phyloP scores from a whole-genome alignment of 2,329 filamentous ascomycete genomes.

The Phaeosphaeriaceae sp. region DNA sequence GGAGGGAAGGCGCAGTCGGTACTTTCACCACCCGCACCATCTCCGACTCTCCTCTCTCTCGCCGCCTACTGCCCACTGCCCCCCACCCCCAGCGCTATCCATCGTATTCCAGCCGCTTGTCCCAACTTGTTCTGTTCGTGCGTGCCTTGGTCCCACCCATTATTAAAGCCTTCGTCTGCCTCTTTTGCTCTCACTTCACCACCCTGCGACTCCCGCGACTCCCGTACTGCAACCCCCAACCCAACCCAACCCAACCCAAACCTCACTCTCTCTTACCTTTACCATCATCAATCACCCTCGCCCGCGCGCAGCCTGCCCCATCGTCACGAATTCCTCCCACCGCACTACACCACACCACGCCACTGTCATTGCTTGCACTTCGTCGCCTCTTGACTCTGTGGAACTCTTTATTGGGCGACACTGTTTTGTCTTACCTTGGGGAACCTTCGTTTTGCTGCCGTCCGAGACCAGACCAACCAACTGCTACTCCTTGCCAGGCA shows the following conservation, averaged over 20 bases:
- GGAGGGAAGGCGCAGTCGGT: slow-evolving; percentile 6
- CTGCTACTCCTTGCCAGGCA: slow-evolving; percentile 2
- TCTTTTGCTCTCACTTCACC: neutral
- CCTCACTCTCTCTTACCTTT: slow-evolving; percentile 4
- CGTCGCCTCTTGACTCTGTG: slow-evolving; percentile 16
- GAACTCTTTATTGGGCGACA: slow-evolving; percentile 4
- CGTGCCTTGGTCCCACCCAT: slow-evolving; percentile 18
- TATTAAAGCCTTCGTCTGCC: slow-evolving; percentile 25
- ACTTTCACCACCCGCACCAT: neutral
- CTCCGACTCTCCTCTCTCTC: neutral
- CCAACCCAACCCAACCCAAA: too few species aligned
- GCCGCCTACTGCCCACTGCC: too few species aligned
- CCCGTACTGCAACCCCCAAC: too few species aligned
- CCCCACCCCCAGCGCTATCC: too few species aligned
- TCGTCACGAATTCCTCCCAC: slow-evolving; percentile 1
- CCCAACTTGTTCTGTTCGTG: slow-evolving; percentile 20
- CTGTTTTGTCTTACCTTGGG: slow-evolving; percentile 11
- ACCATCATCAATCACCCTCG: slow-evolving; percentile 1
- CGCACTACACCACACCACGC: slow-evolving; percentile 1
- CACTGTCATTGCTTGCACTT: slow-evolving; percentile 11
- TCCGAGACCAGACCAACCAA: slow-evolving; percentile 9
- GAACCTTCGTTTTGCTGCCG: slow-evolving; percentile 11
- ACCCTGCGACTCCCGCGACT: slow-evolving; percentile 4
- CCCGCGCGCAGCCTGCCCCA: neutral
- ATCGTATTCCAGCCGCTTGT: slow-evolving; percentile 16